Evolutionary conservation across 148 eudicot species (phyloP), one percentile per base, ranked within the genome.

Genomic region (Fagopyrum homotropicum): DNA sequence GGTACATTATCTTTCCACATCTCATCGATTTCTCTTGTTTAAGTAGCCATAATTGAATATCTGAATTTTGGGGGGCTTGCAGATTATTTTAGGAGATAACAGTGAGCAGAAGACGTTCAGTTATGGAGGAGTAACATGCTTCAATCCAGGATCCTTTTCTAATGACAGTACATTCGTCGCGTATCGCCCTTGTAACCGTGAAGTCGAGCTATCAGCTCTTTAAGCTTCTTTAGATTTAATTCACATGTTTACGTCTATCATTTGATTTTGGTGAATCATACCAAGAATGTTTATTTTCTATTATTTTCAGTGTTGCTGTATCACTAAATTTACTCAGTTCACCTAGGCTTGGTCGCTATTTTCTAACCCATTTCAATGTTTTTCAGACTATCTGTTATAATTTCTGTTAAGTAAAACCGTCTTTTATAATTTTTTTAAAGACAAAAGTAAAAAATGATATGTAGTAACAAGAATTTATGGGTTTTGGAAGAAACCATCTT

Each of bases 81-180:
- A 94, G 96, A 92, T 94, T 60, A 91, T 92, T n/a, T 80, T 91
- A 80, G 97, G 91, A 74, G 97, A 94, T 76, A 85, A 80, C 73
- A 91, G 98, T 72, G 97, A 90, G 84, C 97, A 90, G 80, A 93
- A 91, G 85, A 75, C 84, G 15, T 90, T 88, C 85, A 87, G 83
- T 14, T 94, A 94, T 74, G 83, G 81, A 22, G 98, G 95, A 68
- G 88, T 83, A 45, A 93, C 97, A 72, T 93, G 98, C 78, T 91
- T 94, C 75, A 94, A 94, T 84, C 97, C 98, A 7, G 98, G 98
- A 45, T 90, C 97, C 29, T 94, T 94, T 84, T 90, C 98, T 47
- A 85, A 77, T 14, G 96, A 94, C 72, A 83, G 77, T 80, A 86
- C 91, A 69, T 94, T 92, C 66, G 97, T 87, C 55, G 98, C 88